Evolutionary conservation across 2,329 filamentous ascomycete species (phyloP).

Genomic region (Zymoseptoria crescenta): DNA sequence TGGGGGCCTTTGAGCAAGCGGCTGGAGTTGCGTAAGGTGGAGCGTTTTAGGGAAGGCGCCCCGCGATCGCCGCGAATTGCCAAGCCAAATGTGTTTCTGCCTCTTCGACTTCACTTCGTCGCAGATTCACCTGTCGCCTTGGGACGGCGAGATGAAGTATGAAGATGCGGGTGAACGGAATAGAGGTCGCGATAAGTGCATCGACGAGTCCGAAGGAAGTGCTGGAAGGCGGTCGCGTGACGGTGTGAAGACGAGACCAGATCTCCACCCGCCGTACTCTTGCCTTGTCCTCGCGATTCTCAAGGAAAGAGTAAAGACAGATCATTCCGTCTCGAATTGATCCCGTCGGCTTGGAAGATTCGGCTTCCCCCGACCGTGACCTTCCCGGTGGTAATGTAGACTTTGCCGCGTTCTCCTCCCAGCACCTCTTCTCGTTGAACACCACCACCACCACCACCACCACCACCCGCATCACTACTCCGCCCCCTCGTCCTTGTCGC

Average conservation of each 20-base stretch:
- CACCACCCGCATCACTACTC: neutral
- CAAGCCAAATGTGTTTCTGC: neutral
- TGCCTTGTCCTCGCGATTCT: no score
- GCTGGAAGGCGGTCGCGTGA: no score
- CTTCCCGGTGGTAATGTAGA: neutral
- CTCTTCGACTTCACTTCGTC: neutral
- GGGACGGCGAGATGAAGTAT: no score
- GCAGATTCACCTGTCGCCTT: neutral
- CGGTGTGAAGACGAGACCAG: no score
- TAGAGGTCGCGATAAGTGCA: neutral
- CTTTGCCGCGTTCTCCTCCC: neutral
- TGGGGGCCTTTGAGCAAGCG: neutral
- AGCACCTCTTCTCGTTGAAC: neutral
- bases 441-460: neutral
- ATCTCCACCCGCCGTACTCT: no score
- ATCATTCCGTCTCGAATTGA: no score
- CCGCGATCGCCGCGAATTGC: neutral
- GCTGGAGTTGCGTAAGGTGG: conserved; percentile 8
- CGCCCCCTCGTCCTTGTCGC: neutral
- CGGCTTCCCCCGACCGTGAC: neutral
- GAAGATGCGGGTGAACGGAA: neutral
- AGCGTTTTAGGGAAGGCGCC: conserved; percentile 4
- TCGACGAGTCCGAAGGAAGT: no score
- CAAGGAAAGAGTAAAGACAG: no score
- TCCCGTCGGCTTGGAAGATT: neutral